phyloP scores from a whole-genome alignment of 2,329 filamentous ascomycete species.

The Venturiaceae sp. region DNA sequence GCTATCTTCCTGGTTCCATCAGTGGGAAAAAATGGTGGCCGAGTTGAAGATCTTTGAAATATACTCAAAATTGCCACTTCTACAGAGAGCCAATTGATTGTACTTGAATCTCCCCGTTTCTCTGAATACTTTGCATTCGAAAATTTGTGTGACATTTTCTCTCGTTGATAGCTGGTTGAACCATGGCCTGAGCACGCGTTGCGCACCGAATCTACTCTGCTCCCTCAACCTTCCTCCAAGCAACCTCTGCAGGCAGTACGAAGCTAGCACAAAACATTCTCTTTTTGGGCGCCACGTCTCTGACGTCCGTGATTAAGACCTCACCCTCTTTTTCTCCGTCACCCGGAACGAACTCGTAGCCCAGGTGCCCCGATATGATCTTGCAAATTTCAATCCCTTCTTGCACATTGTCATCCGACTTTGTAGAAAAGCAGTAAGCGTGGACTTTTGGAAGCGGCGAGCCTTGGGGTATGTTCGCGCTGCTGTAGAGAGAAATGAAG shows the following conservation, averaged over 20 bases:
- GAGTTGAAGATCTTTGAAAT: no score
- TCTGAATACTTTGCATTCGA: no score
- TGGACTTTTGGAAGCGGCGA: conserved; percentile 71
- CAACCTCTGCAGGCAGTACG: conserved; percentile 70
- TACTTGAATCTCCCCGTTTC: no score
- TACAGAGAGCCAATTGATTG: no score
- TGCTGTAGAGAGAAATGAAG: conserved; percentile 69
- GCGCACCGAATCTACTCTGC: neutral
- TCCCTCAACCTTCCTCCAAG: conserved; percentile 33
- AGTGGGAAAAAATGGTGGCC: no score
- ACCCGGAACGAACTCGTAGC: conserved; percentile 45
- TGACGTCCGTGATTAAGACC: conserved; percentile 53
- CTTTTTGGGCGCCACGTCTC: conserved; percentile 88
- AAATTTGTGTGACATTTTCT: no score
- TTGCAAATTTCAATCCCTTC: conserved; percentile 51
- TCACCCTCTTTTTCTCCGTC: conserved; percentile 51
- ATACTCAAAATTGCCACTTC: no score
- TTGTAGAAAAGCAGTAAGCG: conserved; percentile 87
- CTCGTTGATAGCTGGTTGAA: no score
- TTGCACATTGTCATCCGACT: conserved; percentile 63
- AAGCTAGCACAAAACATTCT: conserved; percentile 96
- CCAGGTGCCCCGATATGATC: conserved; percentile 53
- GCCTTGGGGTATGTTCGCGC: conserved; percentile 18
- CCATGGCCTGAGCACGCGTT: no score
- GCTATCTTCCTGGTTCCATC: no score